These are phyloP conservation scores for Paracorniculantispora psalliotae DNA, from an alignment of 2,329 filamentous ascomycete species.

Conservation along the genomic window DNA sequence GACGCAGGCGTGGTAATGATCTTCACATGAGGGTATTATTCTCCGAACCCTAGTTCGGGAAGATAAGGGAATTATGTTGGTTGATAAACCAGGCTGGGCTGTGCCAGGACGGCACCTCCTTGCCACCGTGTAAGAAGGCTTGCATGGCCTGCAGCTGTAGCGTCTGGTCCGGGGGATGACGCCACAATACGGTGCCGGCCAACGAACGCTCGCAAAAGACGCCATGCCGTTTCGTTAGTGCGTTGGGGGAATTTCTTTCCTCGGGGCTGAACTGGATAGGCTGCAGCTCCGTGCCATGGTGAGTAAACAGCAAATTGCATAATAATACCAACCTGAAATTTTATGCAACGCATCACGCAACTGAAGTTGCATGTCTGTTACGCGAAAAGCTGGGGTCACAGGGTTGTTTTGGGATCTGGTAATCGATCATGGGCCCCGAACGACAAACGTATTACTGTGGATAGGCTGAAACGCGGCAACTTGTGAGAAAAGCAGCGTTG, in stretches of 20 bases:
- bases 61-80: neutral
- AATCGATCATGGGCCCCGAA: neutral
- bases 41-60: neutral
- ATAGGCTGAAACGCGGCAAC: neutral
- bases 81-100: slow-evolving; percentile 10
- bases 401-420: neutral
- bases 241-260: neutral
- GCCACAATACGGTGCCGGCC: slow-evolving; percentile 5
- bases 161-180: neutral
- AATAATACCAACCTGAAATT: too few species aligned
- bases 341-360: neutral
- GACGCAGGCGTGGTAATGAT: neutral
- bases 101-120: neutral
- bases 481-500: neutral
- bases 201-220: neutral
- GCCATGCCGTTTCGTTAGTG: slow-evolving; percentile 11
- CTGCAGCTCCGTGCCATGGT: neutral
- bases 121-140: slow-evolving; percentile 1
- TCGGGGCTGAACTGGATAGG: neutral
- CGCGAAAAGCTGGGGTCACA: slow-evolving; percentile 1
- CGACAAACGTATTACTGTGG: neutral
- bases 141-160: slow-evolving; percentile 1
- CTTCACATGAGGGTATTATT: slow-evolving; percentile 3
- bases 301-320: neutral
- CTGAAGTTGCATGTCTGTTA: neutral